These are phyloP conservation scores for Prunus davidiana DNA, from an alignment of 306 rosid genomes.

Conservation along the genomic window DNA sequence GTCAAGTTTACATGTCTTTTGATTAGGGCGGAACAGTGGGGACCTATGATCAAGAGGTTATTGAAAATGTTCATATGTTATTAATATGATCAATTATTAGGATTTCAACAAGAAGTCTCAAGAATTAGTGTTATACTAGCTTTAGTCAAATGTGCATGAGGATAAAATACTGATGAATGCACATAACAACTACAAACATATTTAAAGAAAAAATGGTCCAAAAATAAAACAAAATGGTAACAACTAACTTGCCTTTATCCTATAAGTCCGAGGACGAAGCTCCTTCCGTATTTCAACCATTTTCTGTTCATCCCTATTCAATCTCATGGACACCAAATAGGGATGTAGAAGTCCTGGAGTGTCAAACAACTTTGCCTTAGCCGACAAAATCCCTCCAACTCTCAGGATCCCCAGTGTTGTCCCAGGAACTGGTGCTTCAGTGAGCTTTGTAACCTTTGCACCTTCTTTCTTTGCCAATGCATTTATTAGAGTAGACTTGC, in stretches of 20 bases:
- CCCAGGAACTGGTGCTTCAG: conserved; percentile 94
- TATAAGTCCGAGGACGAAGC: conserved; percentile 74
- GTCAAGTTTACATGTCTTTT: background rate
- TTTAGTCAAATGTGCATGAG: background rate
- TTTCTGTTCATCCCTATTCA: conserved; percentile 84
- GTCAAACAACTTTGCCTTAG: conserved; percentile 87
- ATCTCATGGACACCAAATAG: conserved; percentile 72
- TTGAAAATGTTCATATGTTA: background rate
- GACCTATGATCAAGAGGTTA: background rate
- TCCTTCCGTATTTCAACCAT: conserved; percentile 92
- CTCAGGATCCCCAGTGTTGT: conserved; percentile 88
- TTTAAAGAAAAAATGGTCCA: background rate
- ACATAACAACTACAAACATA: background rate
- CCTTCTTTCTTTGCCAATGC: conserved; percentile 76
- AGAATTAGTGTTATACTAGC: background rate
- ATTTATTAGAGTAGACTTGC: conserved; percentile 91
- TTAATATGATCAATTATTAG: background rate
- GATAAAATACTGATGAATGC: background rate
- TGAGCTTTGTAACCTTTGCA: conserved; percentile 73
- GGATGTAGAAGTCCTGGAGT: conserved; percentile 93
- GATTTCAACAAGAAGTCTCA: background rate
- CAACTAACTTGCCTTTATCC: conserved; percentile 69
- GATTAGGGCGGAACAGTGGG: background rate
- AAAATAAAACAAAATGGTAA: conserved; percentile 3
- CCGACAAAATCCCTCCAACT: conserved; percentile 84